These are phyloP conservation scores for Heterobasidion annosum DNA, from an alignment of 1,284 basidiomycete species.

Conservation along the genomic window DNA sequence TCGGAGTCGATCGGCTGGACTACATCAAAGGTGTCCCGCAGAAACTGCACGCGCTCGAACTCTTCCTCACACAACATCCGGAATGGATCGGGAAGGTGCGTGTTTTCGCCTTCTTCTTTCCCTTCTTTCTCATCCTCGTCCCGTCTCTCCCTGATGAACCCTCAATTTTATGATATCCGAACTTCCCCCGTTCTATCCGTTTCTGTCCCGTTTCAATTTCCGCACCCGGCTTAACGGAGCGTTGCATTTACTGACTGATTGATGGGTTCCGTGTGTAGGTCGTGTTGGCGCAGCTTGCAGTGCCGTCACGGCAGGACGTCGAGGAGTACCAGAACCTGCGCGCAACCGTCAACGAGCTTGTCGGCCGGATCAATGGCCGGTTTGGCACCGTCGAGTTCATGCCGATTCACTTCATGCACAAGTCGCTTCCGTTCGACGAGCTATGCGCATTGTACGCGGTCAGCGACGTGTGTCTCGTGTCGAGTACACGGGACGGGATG, in stretches of 20 bases:
- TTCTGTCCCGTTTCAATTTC: no score
- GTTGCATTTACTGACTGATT: not conserved
- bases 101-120: not conserved
- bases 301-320: conserved; percentile 95
- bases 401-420: conserved; percentile 99
- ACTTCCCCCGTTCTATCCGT: no score
- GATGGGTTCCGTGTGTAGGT: conserved; percentile 39
- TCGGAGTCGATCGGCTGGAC: conserved; percentile 95
- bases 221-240: no score
- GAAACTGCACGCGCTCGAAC: conserved; percentile 93
- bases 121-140: not conserved
- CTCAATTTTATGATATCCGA: not conserved
- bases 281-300: conserved; percentile 93
- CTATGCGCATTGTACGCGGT: conserved; percentile 94
- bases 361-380: conserved; percentile 95
- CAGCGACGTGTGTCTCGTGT: conserved; percentile 94
- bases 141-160: conserved; percentile 3
- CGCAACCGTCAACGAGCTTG: conserved; percentile 94
- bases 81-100: conserved; percentile 96
- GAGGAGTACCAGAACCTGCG: conserved; percentile 99
- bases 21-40: conserved; percentile 99
- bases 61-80: conserved; percentile 94
- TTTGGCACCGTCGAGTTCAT: conserved; percentile 99
- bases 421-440: conserved; percentile 89
- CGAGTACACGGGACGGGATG: conserved; percentile 96